phyloP scores from a whole-genome alignment of 441 rosid genomes.

The Adansonia grandidieri region DNA sequence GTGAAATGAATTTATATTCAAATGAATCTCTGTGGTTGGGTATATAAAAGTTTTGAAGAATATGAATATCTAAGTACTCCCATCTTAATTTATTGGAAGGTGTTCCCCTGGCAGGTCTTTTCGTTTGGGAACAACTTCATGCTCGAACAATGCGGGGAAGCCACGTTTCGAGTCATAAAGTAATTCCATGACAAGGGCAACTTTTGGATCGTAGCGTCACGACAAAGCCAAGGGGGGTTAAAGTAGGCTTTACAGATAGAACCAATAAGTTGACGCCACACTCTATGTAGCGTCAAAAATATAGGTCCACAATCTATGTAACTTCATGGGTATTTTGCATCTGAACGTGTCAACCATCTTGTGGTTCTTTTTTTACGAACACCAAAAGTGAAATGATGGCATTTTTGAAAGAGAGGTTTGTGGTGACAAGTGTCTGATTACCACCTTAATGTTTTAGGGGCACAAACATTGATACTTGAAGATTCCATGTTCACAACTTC shows the following conservation, averaged over 20 bases:
- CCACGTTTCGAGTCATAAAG: slow-evolving; percentile 24
- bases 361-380: slow-evolving; percentile 5
- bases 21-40: neutral
- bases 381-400: neutral
- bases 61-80: neutral
- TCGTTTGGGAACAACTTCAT: slow-evolving; percentile 2
- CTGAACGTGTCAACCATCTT: slow-evolving; percentile 25
- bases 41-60: neutral
- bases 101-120: neutral
- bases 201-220: slow-evolving; percentile 29
- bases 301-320: neutral
- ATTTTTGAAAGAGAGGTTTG: neutral
- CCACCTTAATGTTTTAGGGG: neutral
- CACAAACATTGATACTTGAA: slow-evolving; percentile 1
- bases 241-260: neutral
- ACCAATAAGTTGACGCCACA: slow-evolving; percentile 26
- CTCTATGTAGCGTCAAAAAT: neutral
- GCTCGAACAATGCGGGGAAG: neutral
- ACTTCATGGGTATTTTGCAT: neutral
- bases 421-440: neutral
- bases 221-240: slow-evolving; percentile 26
- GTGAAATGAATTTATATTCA: neutral
- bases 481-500: slow-evolving; percentile 2
- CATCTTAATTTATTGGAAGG: slow-evolving; percentile 8
- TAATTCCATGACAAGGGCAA: slow-evolving; percentile 5